Base-by-base conservation (phyloP, 2,329 filamentous ascomycete species). In the Alternaria sp. region DNA sequence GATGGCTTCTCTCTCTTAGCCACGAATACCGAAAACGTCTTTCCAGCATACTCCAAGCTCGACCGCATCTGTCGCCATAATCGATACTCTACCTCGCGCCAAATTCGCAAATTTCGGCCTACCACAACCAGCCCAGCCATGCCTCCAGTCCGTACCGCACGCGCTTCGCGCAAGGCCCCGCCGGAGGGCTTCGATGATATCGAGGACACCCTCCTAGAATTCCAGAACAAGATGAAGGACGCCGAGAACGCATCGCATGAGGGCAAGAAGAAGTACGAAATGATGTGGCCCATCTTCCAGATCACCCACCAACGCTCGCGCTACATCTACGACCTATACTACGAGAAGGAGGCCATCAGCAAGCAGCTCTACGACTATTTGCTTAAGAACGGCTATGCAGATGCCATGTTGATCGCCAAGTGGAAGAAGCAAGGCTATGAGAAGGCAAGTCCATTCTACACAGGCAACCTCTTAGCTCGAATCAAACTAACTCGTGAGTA, bases 391-490 rank as follows among this genome's bases (percentile, higher is more conserved):
- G 90, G 90, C 54, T 98, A 99, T 79, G 96, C 94, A 6, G 96
- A 99, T 81, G 89, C 92, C 49, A 96, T 94, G 84, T 84, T 99
- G 77, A 98, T 99, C 77, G 96, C 96, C 13, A 99, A 99, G 84
- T 99, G 96, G 96, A 99, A 99, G 88, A 99, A 99, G 84, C 92
- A 96, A 76, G 96, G 96, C 15, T 99, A 99, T 76, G 96, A 99
- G 82, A 97, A 98, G 89, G 92, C 93, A 80, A 55, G 85, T 79
- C 6, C 8, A 23, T 17, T 12, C 25, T 32, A 21, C 25, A 28
- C 12, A 28, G 44, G 19, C 30, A 52, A 32, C 15, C 36, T 36
- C 46, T 28, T 17, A 11, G 12, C 19, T n/a, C 19, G 17, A 19
- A 40, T 10, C 5, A 17, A 23, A 51, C 66, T 69, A 52, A 71